A percentile compares a stretch with the other conserved stretches of the same genome.
Evolutionary conservation across 352 stramenopile species (phyloP).

Genomic region (Pythium folliculosum): DNA sequence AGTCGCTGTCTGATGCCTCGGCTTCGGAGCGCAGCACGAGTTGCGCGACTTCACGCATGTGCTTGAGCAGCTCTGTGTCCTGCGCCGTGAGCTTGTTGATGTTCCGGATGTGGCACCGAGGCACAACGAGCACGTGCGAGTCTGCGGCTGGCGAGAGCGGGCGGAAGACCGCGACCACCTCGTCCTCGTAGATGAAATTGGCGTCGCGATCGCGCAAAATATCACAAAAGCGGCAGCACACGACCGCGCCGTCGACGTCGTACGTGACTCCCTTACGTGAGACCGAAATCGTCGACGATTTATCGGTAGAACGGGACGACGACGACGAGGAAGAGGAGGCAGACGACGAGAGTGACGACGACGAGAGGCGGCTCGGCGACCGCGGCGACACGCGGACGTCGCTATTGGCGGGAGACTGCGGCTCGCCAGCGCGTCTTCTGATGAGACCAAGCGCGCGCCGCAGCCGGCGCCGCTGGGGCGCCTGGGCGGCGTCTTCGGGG

Average conservation of each 20-base stretch:
- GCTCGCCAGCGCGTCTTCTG: not conserved
- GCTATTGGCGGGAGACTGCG: not conserved
- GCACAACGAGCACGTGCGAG: constrained; percentile 83
- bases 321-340: constrained; percentile 22
- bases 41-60: constrained; percentile 70
- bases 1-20: constrained; percentile 29
- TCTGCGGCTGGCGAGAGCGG: constrained; percentile 66
- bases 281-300: constrained; percentile 44
- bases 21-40: constrained; percentile 36
- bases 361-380: constrained; percentile 12
- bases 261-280: constrained; percentile 82
- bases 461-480: constrained; percentile 5
- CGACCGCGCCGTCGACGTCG: constrained; percentile 50
- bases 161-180: constrained; percentile 73
- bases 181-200: constrained; percentile 82
- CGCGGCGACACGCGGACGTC: not conserved
- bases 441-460: constrained; percentile 20
- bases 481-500: not conserved
- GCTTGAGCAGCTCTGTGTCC: constrained; percentile 60
- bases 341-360: constrained; percentile 23
- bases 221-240: constrained; percentile 85
- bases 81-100: constrained; percentile 73
- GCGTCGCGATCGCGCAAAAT: constrained; percentile 66
- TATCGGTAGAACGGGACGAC: constrained; percentile 28
- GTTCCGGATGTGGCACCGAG: constrained; percentile 83